These are phyloP conservation scores for Trametes meyenii DNA, from an alignment of 768 basidiomycete genomes.

Conservation along the genomic window DNA sequence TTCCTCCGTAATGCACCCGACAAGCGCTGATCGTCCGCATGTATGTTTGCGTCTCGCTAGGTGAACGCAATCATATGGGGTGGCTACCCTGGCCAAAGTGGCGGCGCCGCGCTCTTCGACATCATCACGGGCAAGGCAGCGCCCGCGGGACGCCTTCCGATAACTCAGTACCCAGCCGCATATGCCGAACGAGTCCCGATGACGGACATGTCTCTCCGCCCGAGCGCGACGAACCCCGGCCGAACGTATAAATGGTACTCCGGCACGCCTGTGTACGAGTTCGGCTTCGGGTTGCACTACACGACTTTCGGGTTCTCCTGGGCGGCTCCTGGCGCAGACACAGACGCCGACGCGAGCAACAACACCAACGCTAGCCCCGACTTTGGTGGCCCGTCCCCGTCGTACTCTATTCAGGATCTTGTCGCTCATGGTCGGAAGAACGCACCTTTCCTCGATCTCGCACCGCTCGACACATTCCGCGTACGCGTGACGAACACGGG, in stretches of 20 bases:
- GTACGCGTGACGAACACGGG: slow-evolving; percentile 54
- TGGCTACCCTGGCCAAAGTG: slow-evolving; percentile 60
- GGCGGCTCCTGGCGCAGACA: slow-evolving; percentile 23
- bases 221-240: slow-evolving; percentile 51
- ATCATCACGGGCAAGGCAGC: slow-evolving; percentile 53
- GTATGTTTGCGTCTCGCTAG: slow-evolving; percentile 28
- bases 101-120: slow-evolving; percentile 55
- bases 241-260: slow-evolving; percentile 63
- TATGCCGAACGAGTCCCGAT: slow-evolving; percentile 52
- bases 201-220: slow-evolving; percentile 61
- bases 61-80: slow-evolving; percentile 59
- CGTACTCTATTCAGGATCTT: slow-evolving; percentile 47
- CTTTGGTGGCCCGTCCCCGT: slow-evolving; percentile 28
- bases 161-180: slow-evolving; percentile 55
- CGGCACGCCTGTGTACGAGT: slow-evolving; percentile 53
- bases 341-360: background rate
- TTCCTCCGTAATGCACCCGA: background rate
- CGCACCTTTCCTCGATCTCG: slow-evolving; percentile 42
- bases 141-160: slow-evolving; percentile 56
- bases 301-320: slow-evolving; percentile 51
- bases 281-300: slow-evolving; percentile 58
- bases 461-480: slow-evolving; percentile 51
- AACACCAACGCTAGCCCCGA: background rate
- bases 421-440: slow-evolving; percentile 30
- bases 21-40: background rate